Evolutionary conservation across 2,329 filamentous ascomycete species (phyloP).

Genomic region (Periconia macrospinosa): DNA sequence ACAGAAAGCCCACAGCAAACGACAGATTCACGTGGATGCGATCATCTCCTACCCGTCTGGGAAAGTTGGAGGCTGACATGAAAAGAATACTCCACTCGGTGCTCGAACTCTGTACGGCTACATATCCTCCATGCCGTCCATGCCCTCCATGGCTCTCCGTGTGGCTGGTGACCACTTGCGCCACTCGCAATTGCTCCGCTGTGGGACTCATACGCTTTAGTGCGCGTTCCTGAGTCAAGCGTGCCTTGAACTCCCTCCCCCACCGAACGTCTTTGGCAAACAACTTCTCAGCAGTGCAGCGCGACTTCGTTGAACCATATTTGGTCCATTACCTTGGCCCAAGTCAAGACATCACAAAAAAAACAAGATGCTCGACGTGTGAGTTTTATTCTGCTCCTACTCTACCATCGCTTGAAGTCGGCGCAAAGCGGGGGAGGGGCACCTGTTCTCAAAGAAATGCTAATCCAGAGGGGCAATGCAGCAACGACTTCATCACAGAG

Average conservation of each 20-base stretch:
- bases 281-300: not conserved
- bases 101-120: too few species aligned
- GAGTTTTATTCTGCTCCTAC: constrained; percentile 8
- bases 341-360: not conserved
- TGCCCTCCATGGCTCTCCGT: too few species aligned
- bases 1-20: constrained; percentile 30
- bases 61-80: constrained; percentile 17
- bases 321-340: not conserved
- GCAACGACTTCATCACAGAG: constrained; percentile 64
- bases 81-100: too few species aligned
- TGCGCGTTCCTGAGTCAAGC: constrained; percentile 29
- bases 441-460: not conserved
- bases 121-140: too few species aligned
- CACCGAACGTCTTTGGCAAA: constrained; percentile 17
- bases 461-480: constrained; percentile 31
- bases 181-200: constrained; percentile 19
- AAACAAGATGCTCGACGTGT: constrained; percentile 38
- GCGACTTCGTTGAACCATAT: constrained; percentile 1
- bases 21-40: constrained; percentile 22
- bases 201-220: not conserved
- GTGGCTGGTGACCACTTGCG: too few species aligned
- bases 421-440: not conserved
- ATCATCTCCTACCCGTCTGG: constrained; percentile 24
- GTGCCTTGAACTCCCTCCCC: not conserved
- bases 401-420: not conserved